These are phyloP conservation scores for Blastobotrys illinoisensis DNA, from an alignment of 1,139 yeast genomes.

Conservation along the genomic window DNA sequence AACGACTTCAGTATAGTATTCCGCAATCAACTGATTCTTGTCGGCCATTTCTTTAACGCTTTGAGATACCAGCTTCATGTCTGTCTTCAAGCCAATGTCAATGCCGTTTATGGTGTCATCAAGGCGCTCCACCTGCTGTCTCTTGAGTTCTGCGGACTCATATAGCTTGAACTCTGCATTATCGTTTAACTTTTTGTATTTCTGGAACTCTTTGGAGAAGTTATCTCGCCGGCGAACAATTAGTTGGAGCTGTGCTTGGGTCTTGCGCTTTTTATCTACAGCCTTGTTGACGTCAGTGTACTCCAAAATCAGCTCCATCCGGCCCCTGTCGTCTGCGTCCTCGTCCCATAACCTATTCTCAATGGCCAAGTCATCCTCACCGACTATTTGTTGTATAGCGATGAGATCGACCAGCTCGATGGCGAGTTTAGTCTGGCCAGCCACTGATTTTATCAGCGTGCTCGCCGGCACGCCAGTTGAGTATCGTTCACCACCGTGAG, in stretches of 20 bases:
- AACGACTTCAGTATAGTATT: not conserved
- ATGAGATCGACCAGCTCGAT: not conserved
- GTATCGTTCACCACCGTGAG: not conserved
- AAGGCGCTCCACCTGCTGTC: not conserved
- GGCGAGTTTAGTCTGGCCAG: not conserved
- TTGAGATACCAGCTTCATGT: not conserved
- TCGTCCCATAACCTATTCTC: not conserved
- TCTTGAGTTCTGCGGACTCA: not conserved
- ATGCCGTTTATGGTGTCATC: not conserved
- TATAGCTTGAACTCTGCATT: not conserved
- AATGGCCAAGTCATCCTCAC: not conserved
- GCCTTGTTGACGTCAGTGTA: not conserved
- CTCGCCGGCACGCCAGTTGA: not conserved
- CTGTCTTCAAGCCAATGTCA: not conserved
- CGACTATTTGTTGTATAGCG: not conserved
- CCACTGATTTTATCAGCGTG: not conserved
- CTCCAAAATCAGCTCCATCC: not conserved
- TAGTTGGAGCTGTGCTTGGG: not conserved
- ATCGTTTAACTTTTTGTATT: not conserved
- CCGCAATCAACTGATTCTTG: not conserved
- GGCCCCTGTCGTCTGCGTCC: not conserved
- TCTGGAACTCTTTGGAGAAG: not conserved
- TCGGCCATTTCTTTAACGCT: not conserved
- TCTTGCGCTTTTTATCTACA: not conserved
- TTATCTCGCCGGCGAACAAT: not conserved